Evolutionary conservation across 2,329 filamentous ascomycete genomes (phyloP), one percentile per base, ranked within the genome.

Genomic region (Exophiala viscosa): DNA sequence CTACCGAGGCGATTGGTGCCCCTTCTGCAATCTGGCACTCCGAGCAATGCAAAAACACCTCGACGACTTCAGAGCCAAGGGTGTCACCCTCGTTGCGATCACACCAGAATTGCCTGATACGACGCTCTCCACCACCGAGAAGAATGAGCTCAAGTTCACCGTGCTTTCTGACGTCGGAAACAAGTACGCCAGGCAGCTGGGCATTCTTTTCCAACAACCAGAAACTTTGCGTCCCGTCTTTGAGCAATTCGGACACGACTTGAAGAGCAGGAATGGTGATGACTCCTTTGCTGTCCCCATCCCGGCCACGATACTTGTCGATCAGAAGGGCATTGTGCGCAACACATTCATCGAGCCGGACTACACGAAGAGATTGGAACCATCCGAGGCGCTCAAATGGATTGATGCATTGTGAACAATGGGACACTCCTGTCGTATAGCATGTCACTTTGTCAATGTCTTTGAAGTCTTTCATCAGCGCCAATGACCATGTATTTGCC

Each of bases 1-100:
- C 64, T 76, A 76, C 64, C 73, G 73, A 42, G 73, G 73, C 13
- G 64, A 66, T 46, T 76, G 73, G 74, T 77, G 73, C 52, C 73
- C 74, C 1, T 75, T 66, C 65, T 76, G 74, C 66, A 76, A 75
- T 61, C 45, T 75, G 13, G 65, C 67, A 1, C 61, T 75, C 15
- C 61, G 48, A 4, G 62, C 64, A 15, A 60, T 75, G 0, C 72
- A 75, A 52, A 60, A 65, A 38, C 61, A 66, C 52, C 62, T 74
- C 9, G 54, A 60, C 1, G 66, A 41, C 13, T 42, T 48, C 46
- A 31, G 70, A 38, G 64, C 68, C 10, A 67, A 64, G 18, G 70
- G 71, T 10, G 70, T 73, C 18, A 71, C 68, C 1, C 64, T 76
- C 0, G 70, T 75, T 1, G 72, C 73, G 31, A 66, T 76, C 52